These are phyloP conservation scores for Salmacisia buchloeana DNA, from an alignment of 1,284 basidiomycete genomes.

Conservation along the genomic window DNA sequence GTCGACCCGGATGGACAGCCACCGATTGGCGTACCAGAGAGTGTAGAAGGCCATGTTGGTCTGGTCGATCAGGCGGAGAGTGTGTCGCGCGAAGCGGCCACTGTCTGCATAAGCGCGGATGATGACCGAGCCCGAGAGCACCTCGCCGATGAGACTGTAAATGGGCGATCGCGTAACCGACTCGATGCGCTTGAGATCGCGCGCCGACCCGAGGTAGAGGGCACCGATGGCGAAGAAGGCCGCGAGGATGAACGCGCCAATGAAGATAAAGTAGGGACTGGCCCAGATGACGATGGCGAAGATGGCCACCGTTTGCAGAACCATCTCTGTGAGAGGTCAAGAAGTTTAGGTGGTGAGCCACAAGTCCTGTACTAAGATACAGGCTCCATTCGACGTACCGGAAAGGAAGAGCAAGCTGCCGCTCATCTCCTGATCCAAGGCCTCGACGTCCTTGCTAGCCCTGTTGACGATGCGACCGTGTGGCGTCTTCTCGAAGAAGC, in stretches of 20 bases:
- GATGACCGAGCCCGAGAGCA: slow-evolving; percentile 71
- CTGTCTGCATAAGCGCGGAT: slow-evolving; percentile 84
- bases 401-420: slow-evolving; percentile 20
- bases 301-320: slow-evolving; percentile 28
- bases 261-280: slow-evolving; percentile 35
- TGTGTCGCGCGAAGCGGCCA: slow-evolving; percentile 61
- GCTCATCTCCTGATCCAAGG: slow-evolving; percentile 48
- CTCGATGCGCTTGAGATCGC: slow-evolving; percentile 49
- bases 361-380: neutral
- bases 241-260: slow-evolving; percentile 32
- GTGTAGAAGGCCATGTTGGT: slow-evolving; percentile 51
- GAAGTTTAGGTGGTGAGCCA: neutral
- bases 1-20: slow-evolving; percentile 50
- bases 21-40: slow-evolving; percentile 59
- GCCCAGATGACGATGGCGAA: slow-evolving; percentile 45
- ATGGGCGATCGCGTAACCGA: slow-evolving; percentile 48
- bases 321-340: slow-evolving; percentile 15
- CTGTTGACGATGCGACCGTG: slow-evolving; percentile 49
- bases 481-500: slow-evolving; percentile 47
- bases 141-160: slow-evolving; percentile 55
- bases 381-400: no score
- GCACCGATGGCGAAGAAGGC: slow-evolving; percentile 43
- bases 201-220: slow-evolving; percentile 45
- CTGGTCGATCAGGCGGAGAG: slow-evolving; percentile 52
- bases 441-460: slow-evolving; percentile 47